Conservation (phyloP, 2,329 filamentous ascomycete genomes). For the Aureobasidium lini region DNA sequence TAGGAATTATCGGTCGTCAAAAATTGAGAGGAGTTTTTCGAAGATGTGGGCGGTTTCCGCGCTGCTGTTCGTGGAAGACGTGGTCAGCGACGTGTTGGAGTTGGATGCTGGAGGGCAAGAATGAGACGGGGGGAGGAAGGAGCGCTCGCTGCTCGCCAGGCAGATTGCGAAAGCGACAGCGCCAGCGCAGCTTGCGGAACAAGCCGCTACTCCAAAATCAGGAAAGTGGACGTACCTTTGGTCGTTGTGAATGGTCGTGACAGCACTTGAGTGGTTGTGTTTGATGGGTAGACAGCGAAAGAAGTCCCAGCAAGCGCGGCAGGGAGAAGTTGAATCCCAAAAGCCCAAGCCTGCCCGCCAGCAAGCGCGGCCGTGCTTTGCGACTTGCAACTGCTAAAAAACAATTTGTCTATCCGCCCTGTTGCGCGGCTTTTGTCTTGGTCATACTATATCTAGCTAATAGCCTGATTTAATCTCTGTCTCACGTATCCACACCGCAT, state of each 20-base stretch:
- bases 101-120: neutral
- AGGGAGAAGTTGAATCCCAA: neutral
- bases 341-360: neutral
- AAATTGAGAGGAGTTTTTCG: neutral
- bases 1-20: neutral
- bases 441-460: neutral
- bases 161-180: neutral
- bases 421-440: slow-evolving; percentile 6
- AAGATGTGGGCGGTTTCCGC: neutral
- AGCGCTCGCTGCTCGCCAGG: neutral
- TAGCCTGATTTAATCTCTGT: neutral
- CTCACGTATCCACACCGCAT: neutral
- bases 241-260: slow-evolving; percentile 2
- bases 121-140: slow-evolving; percentile 1
- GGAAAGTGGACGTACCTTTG: neutral
- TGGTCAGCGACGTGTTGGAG: slow-evolving; percentile 6
- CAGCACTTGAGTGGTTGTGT: slow-evolving; percentile 1
- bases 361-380: neutral
- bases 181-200: neutral
- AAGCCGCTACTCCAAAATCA: neutral
- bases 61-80: neutral
- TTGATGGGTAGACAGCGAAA: slow-evolving; percentile 3
- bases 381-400: slow-evolving; percentile 2
- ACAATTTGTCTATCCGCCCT: neutral
- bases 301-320: slow-evolving; percentile 3